Base-by-base conservation (phyloP, 2,329 filamentous ascomycete species). In the Claviceps purpurea region DNA sequence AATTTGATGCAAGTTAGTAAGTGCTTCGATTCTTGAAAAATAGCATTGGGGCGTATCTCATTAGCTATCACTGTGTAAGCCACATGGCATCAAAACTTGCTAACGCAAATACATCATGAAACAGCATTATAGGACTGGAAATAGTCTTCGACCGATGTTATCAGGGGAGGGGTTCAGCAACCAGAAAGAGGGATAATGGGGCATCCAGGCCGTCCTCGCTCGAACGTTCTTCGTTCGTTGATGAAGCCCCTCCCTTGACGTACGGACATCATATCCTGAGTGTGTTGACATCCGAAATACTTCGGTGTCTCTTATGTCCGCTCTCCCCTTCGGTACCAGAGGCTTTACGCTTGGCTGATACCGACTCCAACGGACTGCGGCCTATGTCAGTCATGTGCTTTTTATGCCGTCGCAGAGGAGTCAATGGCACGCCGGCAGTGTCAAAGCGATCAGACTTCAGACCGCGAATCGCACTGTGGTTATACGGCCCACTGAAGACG, bases 361-460 rank as follows among this genome's bases (percentile, higher is more conserved):
- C 57, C 2, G 66, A 63, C 30, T 75, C 72, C 10, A 78, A 68
- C 20, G 77, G 75, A 59, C 75, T 79, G 55, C 73, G 73, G 40
- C 69, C 61, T 39, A 70, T 57, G 52, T 75, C 72, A 49, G 70
- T 65, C 60, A 69, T 61, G 42, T 67, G 64, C 52, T 68, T 71
- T 67, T 77, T 81, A 43, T 76, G 75, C 55, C 81, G 78, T 49
- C 83, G 77, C 47, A 79, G 71, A 1, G 84, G 84, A 3, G 84
- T 86, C 55, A 87, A 76, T n/a, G 83, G 82, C 2, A 79, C 76
- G 41, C 79, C 79, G 41, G 81, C 82, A 38, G 81, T 82, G 53
- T 77, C 76, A 56, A 86, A 76, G 53, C 83, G 77, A 57, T 83
- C 83, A 50, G 77, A 76, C 62, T 83, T 81, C 61, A 85, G 77